Evolutionary conservation across 176 grass and related monocot species (phyloP), one percentile per base, ranked within the genome.

Genomic region (Bonia amplexicaulis): DNA sequence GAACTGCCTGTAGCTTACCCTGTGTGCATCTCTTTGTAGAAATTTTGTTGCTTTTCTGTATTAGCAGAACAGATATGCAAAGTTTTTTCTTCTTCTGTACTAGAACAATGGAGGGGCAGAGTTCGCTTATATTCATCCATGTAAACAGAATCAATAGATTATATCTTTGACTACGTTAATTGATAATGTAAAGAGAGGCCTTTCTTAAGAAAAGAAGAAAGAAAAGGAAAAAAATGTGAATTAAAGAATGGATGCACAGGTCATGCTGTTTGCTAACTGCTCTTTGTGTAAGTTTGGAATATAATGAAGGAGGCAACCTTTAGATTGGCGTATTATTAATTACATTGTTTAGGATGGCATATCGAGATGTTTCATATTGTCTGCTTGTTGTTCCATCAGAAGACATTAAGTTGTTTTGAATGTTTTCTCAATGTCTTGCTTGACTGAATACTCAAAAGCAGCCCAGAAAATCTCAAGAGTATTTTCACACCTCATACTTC

Each of bases 41-140:
- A 71, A 78, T 66, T 77, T 82, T 19, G 35, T 66, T 77, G 3
- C 17, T 72, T 63, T 31, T 90, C 25, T 82, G 39, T 31, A 66
- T 41, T 66, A 8, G 17, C 51, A 84, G 20, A 46, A 27, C 19
- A 40, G 20, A 79, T 13, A 48, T 74, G 42, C 22, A 35, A 76
- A 66, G 45, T 52, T 1, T 1, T 35, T 33, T 53, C 9, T 26
- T 44, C 53, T 84, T 64, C 60, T 53, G 19, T 67, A 83, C 67
- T 64, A 22, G 19, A 79, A 39, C 0, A 7, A 61, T 87, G 31
- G 37, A 73, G 41, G 9, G 59, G 57, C 7, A 41, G 20, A 58
- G 25, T 74, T 60, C 67, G 11, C 39, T 57, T 61, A 49, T 61
- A 17, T 10, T 68, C 44, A 66, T 60, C 48, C 59, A 72, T 78